Conservation (phyloP, 495 filamentous ascomycete species). For the Emericellopsis terricola region DNA sequence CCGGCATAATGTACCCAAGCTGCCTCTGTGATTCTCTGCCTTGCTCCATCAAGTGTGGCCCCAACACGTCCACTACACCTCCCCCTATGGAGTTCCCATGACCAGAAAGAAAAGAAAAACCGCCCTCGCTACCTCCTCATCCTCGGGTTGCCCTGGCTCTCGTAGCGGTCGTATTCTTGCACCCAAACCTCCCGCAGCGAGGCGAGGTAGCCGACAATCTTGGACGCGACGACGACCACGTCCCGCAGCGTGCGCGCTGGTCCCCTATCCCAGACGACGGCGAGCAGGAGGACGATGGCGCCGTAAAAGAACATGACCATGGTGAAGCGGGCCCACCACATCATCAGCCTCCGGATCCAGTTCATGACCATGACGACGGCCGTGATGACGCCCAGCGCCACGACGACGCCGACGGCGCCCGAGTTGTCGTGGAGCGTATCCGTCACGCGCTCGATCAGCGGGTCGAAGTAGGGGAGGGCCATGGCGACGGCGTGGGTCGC, state of each 20-base stretch:
- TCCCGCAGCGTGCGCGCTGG: conserved; percentile 42
- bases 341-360: conserved; percentile 44
- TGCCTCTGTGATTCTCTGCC: conserved; percentile 10
- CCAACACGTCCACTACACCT: too few species aligned
- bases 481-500: conserved; percentile 17
- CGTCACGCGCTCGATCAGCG: conserved; percentile 28
- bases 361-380: conserved; percentile 36
- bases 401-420: conserved; percentile 31
- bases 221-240: conserved; percentile 14
- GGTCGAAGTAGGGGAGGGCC: conserved; percentile 16
- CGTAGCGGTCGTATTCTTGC: conserved; percentile 31
- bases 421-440: conserved; percentile 22
- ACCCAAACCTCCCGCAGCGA: conserved; percentile 37
- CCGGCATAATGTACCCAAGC: conserved; percentile 11
- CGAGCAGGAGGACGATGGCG: conserved; percentile 23
- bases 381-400: conserved; percentile 35
- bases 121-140: too few species aligned
- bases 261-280: conserved; percentile 45
- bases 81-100: background rate
- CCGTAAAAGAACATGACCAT: conserved; percentile 42
- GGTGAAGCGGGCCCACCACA: conserved; percentile 53
- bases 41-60: too few species aligned
- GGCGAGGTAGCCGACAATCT: conserved; percentile 26
- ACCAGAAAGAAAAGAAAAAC: too few species aligned
- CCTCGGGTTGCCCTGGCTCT: too few species aligned